phyloP scores from a whole-genome alignment of 2,329 filamentous ascomycete species.

The Scortechinia acanthostroma region DNA sequence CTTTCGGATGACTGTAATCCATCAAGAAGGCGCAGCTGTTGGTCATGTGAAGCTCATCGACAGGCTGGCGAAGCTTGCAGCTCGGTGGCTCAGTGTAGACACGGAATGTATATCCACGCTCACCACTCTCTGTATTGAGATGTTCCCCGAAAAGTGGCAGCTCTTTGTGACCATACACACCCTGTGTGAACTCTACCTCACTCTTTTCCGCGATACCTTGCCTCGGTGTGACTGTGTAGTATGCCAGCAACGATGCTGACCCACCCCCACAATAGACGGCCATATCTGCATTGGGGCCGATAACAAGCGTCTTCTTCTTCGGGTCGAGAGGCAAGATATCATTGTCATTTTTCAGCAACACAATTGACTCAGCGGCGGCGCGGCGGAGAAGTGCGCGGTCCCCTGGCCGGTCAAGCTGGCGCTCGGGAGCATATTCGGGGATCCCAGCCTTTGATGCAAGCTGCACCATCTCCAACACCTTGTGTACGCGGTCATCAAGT shows the following conservation, averaged over 20 bases:
- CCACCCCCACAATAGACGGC: neutral
- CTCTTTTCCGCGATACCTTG: constrained; percentile 32
- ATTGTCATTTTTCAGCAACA: constrained; percentile 68
- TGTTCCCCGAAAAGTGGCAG: constrained; percentile 48
- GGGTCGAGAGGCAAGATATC: constrained; percentile 55
- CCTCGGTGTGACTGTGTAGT: constrained; percentile 1
- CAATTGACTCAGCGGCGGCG: constrained; percentile 63
- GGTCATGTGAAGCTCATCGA: constrained; percentile 39
- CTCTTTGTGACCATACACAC: constrained; percentile 58
- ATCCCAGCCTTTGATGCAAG: constrained; percentile 42
- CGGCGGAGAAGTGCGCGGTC: constrained; percentile 58
- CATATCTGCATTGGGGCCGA: neutral
- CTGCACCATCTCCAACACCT: constrained; percentile 52
- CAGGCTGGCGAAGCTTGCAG: constrained; percentile 31
- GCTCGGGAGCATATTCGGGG: constrained; percentile 43
- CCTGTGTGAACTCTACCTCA: constrained; percentile 42
- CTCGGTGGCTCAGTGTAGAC: constrained; percentile 52
- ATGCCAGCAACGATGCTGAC: neutral
- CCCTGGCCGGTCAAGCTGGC: constrained; percentile 47
- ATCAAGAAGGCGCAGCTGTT: constrained; percentile 40
- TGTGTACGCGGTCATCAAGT: constrained; percentile 48
- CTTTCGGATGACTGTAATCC: constrained; percentile 41
- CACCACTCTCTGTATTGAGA: constrained; percentile 40
- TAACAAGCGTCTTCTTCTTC: constrained; percentile 26
- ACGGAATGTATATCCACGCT: constrained; percentile 51